A percentile compares a stretch with the other conserved stretches of the same genome.
Conservation (phyloP, 331 rosid species). For the Pyrus hybrid region DNA sequence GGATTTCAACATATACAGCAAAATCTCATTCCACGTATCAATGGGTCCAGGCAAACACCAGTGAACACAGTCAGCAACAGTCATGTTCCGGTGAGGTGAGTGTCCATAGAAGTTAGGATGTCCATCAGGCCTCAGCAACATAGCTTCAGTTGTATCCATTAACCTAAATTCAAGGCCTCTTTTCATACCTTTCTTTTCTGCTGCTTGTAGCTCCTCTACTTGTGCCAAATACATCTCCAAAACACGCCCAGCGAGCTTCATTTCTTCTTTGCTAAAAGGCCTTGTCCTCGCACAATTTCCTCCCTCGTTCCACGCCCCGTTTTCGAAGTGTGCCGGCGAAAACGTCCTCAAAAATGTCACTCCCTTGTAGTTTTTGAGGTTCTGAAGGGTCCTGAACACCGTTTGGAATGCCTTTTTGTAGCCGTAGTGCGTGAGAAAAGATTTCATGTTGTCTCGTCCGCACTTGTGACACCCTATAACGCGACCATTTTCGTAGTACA, state of each 20-base stretch:
- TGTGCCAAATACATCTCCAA: constrained; percentile 40
- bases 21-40: constrained; percentile 87
- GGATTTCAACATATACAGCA: constrained; percentile 46
- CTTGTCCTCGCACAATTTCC: constrained; percentile 66
- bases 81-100: constrained; percentile 28
- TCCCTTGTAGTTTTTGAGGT: constrained; percentile 44
- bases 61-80: constrained; percentile 73
- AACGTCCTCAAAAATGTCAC: constrained; percentile 74
- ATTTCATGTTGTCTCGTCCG: constrained; percentile 28
- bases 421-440: constrained; percentile 27
- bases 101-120: constrained; percentile 62
- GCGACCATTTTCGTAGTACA: constrained; percentile 37
- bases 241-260: constrained; percentile 19
- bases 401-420: constrained; percentile 64
- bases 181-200: constrained; percentile 28
- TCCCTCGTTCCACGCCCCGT: constrained; percentile 85
- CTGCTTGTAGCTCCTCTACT: constrained; percentile 47
- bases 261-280: constrained; percentile 51
- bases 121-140: constrained; percentile 82
- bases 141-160: constrained; percentile 59
- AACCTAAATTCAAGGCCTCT: constrained; percentile 47
- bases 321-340: constrained; percentile 83
- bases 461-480: constrained; percentile 61
- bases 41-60: constrained; percentile 95
- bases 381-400: constrained; percentile 32